Evolutionary conservation across 1,284 basidiomycete species (phyloP), one percentile per base, ranked within the genome.

Genomic region (Ustilago lituana): DNA sequence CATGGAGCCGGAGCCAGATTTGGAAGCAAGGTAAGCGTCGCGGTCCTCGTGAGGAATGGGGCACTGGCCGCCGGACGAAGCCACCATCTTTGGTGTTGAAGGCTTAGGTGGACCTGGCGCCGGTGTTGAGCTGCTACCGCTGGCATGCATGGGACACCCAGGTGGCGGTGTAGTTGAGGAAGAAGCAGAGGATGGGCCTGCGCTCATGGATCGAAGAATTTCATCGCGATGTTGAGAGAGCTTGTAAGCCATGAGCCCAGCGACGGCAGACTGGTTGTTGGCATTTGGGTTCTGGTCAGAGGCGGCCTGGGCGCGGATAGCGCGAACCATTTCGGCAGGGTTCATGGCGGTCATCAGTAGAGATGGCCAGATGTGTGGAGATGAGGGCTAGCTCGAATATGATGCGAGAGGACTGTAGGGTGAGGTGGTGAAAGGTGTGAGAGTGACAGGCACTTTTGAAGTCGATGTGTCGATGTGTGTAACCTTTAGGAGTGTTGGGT

Each of bases 141-240:
- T 36, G 3, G 49, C 53, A 23, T 77, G 76, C 67, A 79, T 74
- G 0, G 76, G 78, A 38, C 78, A 78, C 23, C 56, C 71, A 5
- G 76, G 53, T 14, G 69, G 67, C 24, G 65, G 75, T 27, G 58
- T 31, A 5, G 59, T 41, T 5, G 63, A 45, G 1, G 56, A 36
- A 7, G 60, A 40, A 11, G 49, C 32, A 6, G 57, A 45, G 1
- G 60, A 52, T 4, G 56, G 22, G 11, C 36, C 37, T 15, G 60
- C 43, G 22, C 20, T 52, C 54, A 62, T 59, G 6, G 54, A 53
- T 8, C 35, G 35, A 11, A 68, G 43, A 33, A 68, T 57, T 38
- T 68, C 53, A 23, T 68, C 59, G 29, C 65, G 58, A 27, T 69
- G 66, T 12, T 63, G 52, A 5, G 50, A 38, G 29, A 71, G 72